phyloP scores from a whole-genome alignment of 768 basidiomycete species.

The Trametes punicea region DNA sequence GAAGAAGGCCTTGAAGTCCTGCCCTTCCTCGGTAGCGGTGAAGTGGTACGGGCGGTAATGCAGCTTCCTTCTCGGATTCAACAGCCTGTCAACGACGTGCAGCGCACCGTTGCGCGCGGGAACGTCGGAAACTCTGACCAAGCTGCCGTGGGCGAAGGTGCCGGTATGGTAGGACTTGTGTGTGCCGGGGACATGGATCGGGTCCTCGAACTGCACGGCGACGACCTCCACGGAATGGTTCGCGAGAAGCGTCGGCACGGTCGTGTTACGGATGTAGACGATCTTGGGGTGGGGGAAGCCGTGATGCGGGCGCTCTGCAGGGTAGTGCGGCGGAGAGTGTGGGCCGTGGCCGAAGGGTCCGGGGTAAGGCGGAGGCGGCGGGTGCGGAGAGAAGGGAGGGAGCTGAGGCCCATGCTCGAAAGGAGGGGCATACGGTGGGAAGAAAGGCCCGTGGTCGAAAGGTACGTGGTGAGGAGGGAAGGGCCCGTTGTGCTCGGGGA shows the following conservation, averaged over 20 bases:
- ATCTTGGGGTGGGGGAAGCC: conserved; percentile 12
- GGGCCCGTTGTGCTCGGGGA: background rate
- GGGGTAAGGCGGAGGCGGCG: conserved; percentile 16
- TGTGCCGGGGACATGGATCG: conserved; percentile 34
- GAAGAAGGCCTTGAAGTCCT: background rate
- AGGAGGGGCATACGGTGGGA: background rate
- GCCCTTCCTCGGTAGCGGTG: background rate
- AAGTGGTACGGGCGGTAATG: background rate
- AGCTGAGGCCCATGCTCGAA: conserved; percentile 4
- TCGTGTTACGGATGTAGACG: conserved; percentile 22
- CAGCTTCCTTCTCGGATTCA: conserved; percentile 34
- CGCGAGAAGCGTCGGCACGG: conserved; percentile 40
- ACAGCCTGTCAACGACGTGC: conserved; percentile 43
- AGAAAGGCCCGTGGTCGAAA: background rate
- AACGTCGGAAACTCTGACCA: conserved; percentile 42
- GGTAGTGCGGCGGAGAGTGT: conserved; percentile 1
- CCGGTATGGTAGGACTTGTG: conserved; percentile 35
- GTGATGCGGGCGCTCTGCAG: background rate
- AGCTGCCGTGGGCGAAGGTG: conserved; percentile 39
- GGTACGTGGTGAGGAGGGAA: background rate
- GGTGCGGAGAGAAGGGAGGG: conserved; percentile 13
- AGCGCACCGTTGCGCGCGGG: conserved; percentile 56
- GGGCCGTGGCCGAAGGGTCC: background rate
- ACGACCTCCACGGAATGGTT: conserved; percentile 45
- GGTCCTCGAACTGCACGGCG: conserved; percentile 43